These are phyloP conservation scores for Rhizopogon rudus DNA, from an alignment of 768 basidiomycete species.

Conservation along the genomic window DNA sequence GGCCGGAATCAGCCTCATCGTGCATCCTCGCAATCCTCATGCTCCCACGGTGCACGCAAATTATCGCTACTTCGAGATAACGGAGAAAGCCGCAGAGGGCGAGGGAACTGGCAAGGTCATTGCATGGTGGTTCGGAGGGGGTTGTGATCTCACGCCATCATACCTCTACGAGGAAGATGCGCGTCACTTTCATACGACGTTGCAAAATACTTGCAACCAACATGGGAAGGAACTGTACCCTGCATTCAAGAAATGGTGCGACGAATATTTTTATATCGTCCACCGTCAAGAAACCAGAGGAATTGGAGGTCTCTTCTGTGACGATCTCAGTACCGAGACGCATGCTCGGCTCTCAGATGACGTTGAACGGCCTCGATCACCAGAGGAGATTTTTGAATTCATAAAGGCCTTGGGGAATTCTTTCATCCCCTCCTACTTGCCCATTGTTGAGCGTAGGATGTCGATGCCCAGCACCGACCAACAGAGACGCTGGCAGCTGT, in stretches of 20 bases:
- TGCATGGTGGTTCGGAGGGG: constrained; percentile 99
- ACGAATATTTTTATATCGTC: constrained; percentile 92
- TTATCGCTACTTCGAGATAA: constrained; percentile 96
- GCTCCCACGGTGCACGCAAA: constrained; percentile 95
- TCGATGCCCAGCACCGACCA: constrained; percentile 53
- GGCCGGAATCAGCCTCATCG: constrained; percentile 86
- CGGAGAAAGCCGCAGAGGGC: constrained; percentile 38
- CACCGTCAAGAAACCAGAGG: constrained; percentile 86
- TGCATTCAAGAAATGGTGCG: constrained; percentile 92
- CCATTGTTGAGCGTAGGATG: constrained; percentile 65
- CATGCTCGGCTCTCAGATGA: constrained; percentile 57
- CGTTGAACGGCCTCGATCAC: constrained; percentile 45
- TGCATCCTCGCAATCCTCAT: constrained; percentile 92
- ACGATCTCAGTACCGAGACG: constrained; percentile 71
- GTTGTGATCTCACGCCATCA: constrained; percentile 89
- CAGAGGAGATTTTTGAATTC: constrained; percentile 74
- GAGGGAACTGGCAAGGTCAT: constrained; percentile 49
- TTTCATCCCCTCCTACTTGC: constrained; percentile 88
- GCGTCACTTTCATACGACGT: constrained; percentile 75
- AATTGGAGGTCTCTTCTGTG: constrained; percentile 94
- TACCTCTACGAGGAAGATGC: constrained; percentile 90
- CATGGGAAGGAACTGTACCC: constrained; percentile 68
- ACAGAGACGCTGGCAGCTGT: constrained; percentile 87
- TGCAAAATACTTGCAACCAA: constrained; percentile 71
- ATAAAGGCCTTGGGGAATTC: constrained; percentile 68